Conservation (phyloP, 83 land plant genomes). For the Thuja plicata region DNA sequence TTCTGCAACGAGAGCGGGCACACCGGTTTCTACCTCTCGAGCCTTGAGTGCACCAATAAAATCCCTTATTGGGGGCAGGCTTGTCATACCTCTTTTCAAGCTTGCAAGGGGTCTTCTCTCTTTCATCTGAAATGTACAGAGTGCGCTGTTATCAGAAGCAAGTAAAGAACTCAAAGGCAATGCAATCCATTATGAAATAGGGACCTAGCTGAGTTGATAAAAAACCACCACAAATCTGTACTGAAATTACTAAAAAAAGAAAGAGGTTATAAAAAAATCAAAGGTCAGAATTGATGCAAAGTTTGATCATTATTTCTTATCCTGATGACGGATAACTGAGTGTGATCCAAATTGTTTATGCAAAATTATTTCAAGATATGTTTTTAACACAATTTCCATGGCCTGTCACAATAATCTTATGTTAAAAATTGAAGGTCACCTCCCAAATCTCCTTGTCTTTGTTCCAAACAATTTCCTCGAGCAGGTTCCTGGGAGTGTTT, state of each 20-base stretch:
- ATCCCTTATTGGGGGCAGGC: constrained; percentile 77
- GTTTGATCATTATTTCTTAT: neutral
- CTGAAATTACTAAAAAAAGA: too few species aligned
- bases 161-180: neutral
- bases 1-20: constrained; percentile 96
- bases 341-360: neutral
- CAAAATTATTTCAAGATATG: neutral
- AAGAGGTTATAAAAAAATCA: neutral
- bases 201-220: neutral
- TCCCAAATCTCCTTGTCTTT: constrained; percentile 80
- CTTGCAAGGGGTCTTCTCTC: constrained; percentile 60
- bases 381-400: too few species aligned
- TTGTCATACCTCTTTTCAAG: constrained; percentile 50
- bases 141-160: neutral
- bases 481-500: constrained; percentile 87
- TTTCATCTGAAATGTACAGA: constrained; percentile 57
- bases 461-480: constrained; percentile 93
- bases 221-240: too few species aligned
- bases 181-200: neutral
- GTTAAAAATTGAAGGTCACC: constrained; percentile 28
- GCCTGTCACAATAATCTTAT: too few species aligned
- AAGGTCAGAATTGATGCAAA: neutral
- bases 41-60: constrained; percentile 83
- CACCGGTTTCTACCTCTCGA: constrained; percentile 56
- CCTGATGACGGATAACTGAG: neutral